A percentile compares a stretch with the other conserved stretches of the same genome.
Evolutionary conservation across 2,329 filamentous ascomycete species (phyloP).

Genomic region (Penicillium olsonii): DNA sequence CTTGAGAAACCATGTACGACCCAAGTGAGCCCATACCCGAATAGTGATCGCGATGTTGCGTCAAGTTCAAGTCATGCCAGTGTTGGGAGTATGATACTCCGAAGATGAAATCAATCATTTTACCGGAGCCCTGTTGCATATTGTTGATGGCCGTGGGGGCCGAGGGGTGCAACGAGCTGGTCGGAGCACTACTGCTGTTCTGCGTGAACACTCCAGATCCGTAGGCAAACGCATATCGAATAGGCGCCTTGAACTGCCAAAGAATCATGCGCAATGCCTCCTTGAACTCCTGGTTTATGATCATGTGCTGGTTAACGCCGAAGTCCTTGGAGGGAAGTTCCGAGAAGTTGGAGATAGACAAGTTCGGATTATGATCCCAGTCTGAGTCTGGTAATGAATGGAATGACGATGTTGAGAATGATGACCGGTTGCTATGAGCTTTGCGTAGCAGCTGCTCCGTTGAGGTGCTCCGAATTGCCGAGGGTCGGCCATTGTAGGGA

Average conservation of each 20-base stretch:
- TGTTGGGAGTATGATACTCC: constrained; percentile 93
- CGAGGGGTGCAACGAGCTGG: constrained; percentile 67
- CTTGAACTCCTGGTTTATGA: constrained; percentile 94
- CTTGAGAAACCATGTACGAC: constrained; percentile 77
- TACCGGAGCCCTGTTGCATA: constrained; percentile 82
- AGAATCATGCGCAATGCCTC: constrained; percentile 83
- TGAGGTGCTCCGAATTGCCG: constrained; percentile 16
- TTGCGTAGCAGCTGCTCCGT: constrained; percentile 20
- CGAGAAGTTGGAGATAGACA: constrained; percentile 71
- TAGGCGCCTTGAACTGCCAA: constrained; percentile 88
- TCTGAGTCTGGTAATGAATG: constrained; percentile 45
- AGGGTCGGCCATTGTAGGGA: constrained; percentile 20
- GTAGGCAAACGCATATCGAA: constrained; percentile 95
- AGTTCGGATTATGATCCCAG: constrained; percentile 76
- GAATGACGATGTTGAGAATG: constrained; percentile 38
- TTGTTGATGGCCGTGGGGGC: constrained; percentile 78
- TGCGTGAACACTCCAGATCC: constrained; percentile 96
- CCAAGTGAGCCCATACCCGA: constrained; percentile 80
- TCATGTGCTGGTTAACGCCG: constrained; percentile 93
- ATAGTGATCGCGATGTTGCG: constrained; percentile 88
- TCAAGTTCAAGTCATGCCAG: constrained; percentile 92
- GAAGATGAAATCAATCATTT: constrained; percentile 99
- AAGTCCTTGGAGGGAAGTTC: constrained; percentile 78
- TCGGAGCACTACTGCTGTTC: constrained; percentile 47
- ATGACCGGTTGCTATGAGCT: constrained; percentile 16